Evolutionary conservation across 768 basidiomycete genomes (phyloP).

Genomic region (Lactarius sp.): DNA sequence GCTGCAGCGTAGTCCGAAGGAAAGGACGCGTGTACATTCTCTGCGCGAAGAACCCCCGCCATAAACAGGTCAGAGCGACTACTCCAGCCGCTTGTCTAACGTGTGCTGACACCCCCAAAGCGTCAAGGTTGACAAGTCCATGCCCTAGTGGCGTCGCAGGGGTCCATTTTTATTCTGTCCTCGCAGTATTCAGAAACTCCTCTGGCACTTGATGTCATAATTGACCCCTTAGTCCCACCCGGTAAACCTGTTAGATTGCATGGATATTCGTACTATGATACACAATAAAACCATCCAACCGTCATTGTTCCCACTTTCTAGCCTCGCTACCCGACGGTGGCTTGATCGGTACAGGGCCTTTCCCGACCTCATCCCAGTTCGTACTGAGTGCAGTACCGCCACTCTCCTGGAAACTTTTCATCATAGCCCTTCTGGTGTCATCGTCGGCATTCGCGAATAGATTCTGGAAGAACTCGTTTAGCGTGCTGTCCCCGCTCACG

Average conservation of each 20-base stretch:
- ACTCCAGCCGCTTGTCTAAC: conserved; percentile 25
- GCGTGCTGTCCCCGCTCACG: conserved; percentile 78
- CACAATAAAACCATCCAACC: conserved; percentile 10
- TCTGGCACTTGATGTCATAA: background rate
- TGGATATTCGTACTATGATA: conserved; percentile 6
- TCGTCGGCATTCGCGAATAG: conserved; percentile 89
- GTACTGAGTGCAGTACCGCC: conserved; percentile 95
- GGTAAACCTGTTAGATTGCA: background rate
- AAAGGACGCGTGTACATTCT: conserved; percentile 91
- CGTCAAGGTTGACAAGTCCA: conserved; percentile 51
- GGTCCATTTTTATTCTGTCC: background rate
- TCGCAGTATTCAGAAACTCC: too few species aligned
- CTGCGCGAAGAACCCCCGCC: conserved; percentile 92
- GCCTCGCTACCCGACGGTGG: conserved; percentile 83
- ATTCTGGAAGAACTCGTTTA: conserved; percentile 89
- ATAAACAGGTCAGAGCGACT: conserved; percentile 71
- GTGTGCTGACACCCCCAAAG: conserved; percentile 35
- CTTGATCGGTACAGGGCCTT: conserved; percentile 64
- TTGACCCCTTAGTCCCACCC: background rate
- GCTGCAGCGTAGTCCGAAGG: conserved; percentile 81
- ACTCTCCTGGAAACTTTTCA: conserved; percentile 95
- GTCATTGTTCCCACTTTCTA: conserved; percentile 59
- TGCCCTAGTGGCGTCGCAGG: background rate
- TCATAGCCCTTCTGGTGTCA: conserved; percentile 90
- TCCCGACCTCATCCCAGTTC: conserved; percentile 87